Conservation (phyloP, 495 filamentous ascomycete species). For the Acidomyces sp. region DNA sequence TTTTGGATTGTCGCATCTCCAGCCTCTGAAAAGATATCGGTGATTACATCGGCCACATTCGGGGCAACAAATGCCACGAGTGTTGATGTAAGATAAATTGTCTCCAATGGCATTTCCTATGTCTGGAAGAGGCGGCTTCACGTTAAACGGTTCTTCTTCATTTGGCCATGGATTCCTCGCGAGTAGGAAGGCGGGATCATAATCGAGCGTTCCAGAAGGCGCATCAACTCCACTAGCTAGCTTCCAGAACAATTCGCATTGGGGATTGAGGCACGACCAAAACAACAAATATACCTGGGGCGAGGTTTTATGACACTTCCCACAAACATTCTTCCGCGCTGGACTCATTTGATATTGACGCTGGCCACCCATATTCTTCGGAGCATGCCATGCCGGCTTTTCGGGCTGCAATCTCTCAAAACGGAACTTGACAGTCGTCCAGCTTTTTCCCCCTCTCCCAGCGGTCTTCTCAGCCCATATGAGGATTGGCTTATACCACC, state of each 20-base stretch:
- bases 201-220: slow-evolving; percentile 31
- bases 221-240: slow-evolving; percentile 21
- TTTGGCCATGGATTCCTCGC: slow-evolving; percentile 28
- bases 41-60: slow-evolving; percentile 52
- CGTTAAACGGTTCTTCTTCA: slow-evolving; percentile 28
- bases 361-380: slow-evolving; percentile 16
- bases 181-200: slow-evolving; percentile 45
- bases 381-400: slow-evolving; percentile 57
- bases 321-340: too few species aligned
- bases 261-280: slow-evolving; percentile 56
- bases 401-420: slow-evolving; percentile 52
- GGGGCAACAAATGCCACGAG: slow-evolving; percentile 57
- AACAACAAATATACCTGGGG: slow-evolving; percentile 41
- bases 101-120: slow-evolving; percentile 23
- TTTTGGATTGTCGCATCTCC: slow-evolving; percentile 42
- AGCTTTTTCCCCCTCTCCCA: slow-evolving; percentile 26
- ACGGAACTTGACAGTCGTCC: slow-evolving; percentile 40
- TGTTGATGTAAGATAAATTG: slow-evolving; percentile 11
- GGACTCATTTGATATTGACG: not conserved
- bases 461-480: slow-evolving; percentile 53
- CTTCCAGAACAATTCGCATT: slow-evolving; percentile 47
- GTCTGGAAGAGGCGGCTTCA: slow-evolving; percentile 30
- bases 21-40: slow-evolving; percentile 48
- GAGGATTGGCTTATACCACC: slow-evolving; percentile 57
- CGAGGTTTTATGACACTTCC: slow-evolving; percentile 29